Conservation (phyloP, 2,329 filamentous ascomycete species). For the Diaporthe citriasiana region DNA sequence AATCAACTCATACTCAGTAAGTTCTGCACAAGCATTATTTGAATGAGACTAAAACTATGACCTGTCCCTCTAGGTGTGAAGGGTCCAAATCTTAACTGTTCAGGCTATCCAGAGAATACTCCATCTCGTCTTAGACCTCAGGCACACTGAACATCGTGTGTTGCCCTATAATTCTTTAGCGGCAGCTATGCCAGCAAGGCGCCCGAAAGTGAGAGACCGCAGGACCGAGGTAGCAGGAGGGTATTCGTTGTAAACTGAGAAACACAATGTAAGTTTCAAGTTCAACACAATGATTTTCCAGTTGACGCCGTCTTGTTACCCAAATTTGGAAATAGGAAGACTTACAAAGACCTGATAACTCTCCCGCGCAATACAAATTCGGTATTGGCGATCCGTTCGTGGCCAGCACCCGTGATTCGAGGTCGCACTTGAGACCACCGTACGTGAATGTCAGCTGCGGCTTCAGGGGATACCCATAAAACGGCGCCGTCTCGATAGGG, state of each 20-base stretch:
- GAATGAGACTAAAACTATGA: too few relatives aligned
- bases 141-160: background rate
- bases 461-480: slow-evolving; percentile 3
- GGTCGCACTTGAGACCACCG: slow-evolving; percentile 27
- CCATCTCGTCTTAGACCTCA: background rate
- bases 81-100: too few relatives aligned
- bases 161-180: background rate
- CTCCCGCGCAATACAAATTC: slow-evolving; percentile 17
- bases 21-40: too few relatives aligned
- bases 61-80: too few relatives aligned
- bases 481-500: slow-evolving; percentile 3
- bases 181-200: slow-evolving; percentile 15
- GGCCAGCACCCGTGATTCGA: slow-evolving; percentile 18
- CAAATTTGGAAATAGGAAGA: background rate
- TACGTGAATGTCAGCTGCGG: slow-evolving; percentile 32
- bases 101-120: background rate
- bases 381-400: slow-evolving; percentile 14
- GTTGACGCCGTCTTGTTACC: background rate
- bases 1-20: too few relatives aligned
- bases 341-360: slow-evolving; percentile 27
- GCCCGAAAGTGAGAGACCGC: slow-evolving; percentile 20
- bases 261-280: background rate
- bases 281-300: background rate
- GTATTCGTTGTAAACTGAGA: slow-evolving; percentile 21
- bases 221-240: slow-evolving; percentile 19